These are phyloP conservation scores for Raffaelea ambrosiae DNA, from an alignment of 2,329 filamentous ascomycete genomes.

Conservation along the genomic window DNA sequence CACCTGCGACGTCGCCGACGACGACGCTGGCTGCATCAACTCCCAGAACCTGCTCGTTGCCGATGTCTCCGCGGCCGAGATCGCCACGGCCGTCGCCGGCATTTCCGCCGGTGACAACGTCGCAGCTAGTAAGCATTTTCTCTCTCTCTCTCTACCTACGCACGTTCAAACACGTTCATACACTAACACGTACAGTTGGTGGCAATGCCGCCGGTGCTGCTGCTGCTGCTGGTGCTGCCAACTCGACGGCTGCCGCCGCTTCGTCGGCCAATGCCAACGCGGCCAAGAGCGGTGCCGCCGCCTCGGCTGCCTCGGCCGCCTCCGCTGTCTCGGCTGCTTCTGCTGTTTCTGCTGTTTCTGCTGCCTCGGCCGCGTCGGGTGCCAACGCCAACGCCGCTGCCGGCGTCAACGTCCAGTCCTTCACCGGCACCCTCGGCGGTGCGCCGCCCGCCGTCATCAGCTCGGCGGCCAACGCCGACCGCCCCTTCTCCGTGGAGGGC, in stretches of 20 bases:
- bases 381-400: conserved; percentile 11
- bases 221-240: conserved; percentile 1
- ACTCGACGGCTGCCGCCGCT: background rate
- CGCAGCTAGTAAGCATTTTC: background rate
- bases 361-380: background rate
- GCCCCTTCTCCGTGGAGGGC: conserved; percentile 44
- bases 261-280: background rate
- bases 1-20: conserved; percentile 41
- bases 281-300: background rate
- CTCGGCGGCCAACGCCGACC: conserved; percentile 22
- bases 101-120: conserved; percentile 11
- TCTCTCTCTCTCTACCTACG: background rate
- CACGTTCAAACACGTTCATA: background rate
- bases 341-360: background rate
- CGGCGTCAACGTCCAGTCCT: conserved; percentile 33
- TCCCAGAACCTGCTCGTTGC: conserved; percentile 43
- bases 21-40: conserved; percentile 48
- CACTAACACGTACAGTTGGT: background rate
- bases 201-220: conserved; percentile 2
- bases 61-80: conserved; percentile 45
- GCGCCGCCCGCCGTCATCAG: conserved; percentile 31
- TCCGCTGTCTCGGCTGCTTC: background rate
- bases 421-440: conserved; percentile 34
- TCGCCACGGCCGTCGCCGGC: conserved; percentile 37
- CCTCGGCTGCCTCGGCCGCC: conserved; percentile 1